A percentile compares a stretch with the other conserved stretches of the same genome.
phyloP scores from a whole-genome alignment of 352 stramenopile species.

The Phytophthora hybrid region DNA sequence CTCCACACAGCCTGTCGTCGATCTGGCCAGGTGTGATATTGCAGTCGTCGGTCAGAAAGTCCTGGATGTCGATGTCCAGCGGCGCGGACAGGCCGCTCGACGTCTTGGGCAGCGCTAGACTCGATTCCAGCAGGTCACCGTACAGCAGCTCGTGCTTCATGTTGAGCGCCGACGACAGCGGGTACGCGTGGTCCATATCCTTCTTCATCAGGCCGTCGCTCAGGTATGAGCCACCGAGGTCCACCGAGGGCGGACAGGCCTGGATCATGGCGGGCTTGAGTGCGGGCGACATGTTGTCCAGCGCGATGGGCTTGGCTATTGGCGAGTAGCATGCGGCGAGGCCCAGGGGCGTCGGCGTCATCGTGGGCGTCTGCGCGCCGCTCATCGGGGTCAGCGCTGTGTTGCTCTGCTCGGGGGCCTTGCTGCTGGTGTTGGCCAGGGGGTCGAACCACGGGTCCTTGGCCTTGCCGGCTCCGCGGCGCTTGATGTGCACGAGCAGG shows the following conservation, averaged over 20 bases:
- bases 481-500: conserved; percentile 87
- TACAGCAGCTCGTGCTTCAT: conserved; percentile 64
- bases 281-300: conserved; percentile 88
- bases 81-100: conserved; percentile 30
- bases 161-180: conserved; percentile 46
- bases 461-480: conserved; percentile 79
- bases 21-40: conserved; percentile 65
- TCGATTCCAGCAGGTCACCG: conserved; percentile 43
- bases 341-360: conserved; percentile 37
- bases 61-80: conserved; percentile 80
- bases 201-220: conserved; percentile 53
- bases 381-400: conserved; percentile 15
- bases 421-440: conserved; percentile 47
- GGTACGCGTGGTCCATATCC: conserved; percentile 48
- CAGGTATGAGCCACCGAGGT: conserved; percentile 56
- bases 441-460: conserved; percentile 90
- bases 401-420: conserved; percentile 15
- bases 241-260: conserved; percentile 58
- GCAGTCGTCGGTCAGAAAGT: conserved; percentile 84
- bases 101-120: conserved; percentile 39
- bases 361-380: conserved; percentile 32
- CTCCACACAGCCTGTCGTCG: conserved; percentile 47
- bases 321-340: conserved; percentile 76
- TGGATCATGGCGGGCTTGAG: conserved; percentile 77
- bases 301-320: conserved; percentile 77